Conservation (phyloP, 2,329 filamentous ascomycete species). For the Pezicula radicicola region DNA sequence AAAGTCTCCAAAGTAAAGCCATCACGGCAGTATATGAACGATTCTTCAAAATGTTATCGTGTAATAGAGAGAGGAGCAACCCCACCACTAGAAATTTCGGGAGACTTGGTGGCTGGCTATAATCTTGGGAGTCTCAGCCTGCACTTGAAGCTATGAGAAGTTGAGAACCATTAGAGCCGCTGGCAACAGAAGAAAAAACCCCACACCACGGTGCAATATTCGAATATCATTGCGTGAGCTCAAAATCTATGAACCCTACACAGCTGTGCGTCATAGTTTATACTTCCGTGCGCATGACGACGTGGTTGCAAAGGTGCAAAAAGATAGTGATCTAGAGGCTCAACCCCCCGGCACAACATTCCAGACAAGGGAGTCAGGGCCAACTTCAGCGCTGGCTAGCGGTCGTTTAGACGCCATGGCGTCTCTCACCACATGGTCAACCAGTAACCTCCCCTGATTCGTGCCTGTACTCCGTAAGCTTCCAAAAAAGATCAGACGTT, state of each 20-base stretch:
- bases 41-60: constrained; percentile 7
- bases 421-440: not conserved
- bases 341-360: not conserved
- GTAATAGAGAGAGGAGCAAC: not conserved
- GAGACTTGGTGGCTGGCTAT: constrained; percentile 22
- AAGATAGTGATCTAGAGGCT: constrained; percentile 10
- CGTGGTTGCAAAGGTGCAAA: constrained; percentile 6
- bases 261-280: constrained; percentile 16
- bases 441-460: not conserved
- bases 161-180: constrained; percentile 6
- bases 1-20: constrained; percentile 13
- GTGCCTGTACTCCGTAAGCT: not conserved
- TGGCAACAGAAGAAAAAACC: constrained; percentile 5
- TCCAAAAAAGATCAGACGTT: not conserved
- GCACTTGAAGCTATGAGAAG: constrained; percentile 2
- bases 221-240: constrained; percentile 18
- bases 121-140: constrained; percentile 17
- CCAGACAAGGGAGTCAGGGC: not conserved
- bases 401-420: not conserved
- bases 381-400: not conserved
- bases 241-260: constrained; percentile 27
- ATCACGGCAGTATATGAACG: constrained; percentile 22
- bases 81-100: not conserved
- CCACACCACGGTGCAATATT: constrained; percentile 9
- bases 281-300: constrained; percentile 14